phyloP scores from a whole-genome alignment of 192 early-diverging fungal species.

The Coemansia aciculifera region DNA sequence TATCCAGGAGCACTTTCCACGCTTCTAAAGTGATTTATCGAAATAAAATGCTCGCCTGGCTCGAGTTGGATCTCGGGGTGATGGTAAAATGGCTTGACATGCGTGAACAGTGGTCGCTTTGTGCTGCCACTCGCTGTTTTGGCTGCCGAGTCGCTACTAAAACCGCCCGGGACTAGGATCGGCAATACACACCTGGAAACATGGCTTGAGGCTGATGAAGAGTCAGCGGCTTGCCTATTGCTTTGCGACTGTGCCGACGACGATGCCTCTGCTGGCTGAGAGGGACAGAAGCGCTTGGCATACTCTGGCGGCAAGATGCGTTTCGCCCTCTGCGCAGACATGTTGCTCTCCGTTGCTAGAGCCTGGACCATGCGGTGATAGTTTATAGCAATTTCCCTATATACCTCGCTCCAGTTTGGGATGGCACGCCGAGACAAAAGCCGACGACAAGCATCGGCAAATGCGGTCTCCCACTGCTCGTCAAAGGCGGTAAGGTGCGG shows the following conservation, averaged over 20 bases:
- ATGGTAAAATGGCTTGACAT: slow-evolving; percentile 29
- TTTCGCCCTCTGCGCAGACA: slow-evolving; percentile 12
- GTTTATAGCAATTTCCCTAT: slow-evolving; percentile 17
- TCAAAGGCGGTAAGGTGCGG: slow-evolving; percentile 32
- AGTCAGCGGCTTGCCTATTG: neutral
- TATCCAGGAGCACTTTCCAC: slow-evolving; percentile 19
- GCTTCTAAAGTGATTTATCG: neutral
- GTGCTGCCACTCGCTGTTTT: neutral
- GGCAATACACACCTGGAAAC: neutral
- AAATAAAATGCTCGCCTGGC: slow-evolving; percentile 27
- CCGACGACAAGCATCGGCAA: slow-evolving; percentile 34
- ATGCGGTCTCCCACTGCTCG: slow-evolving; percentile 24
- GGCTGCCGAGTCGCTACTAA: neutral
- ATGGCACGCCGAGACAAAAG: slow-evolving; percentile 11
- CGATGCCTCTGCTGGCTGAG: neutral
- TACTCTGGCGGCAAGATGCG: slow-evolving; percentile 29
- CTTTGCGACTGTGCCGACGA: neutral
- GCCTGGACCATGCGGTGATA: slow-evolving; percentile 23
- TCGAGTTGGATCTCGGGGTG: slow-evolving; percentile 28
- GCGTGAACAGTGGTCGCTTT: slow-evolving; percentile 8
- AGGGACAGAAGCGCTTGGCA: neutral
- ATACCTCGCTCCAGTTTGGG: neutral
- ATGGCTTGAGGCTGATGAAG: neutral
- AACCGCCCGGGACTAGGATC: neutral
- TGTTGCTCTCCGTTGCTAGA: neutral